A percentile compares a stretch with the other conserved stretches of the same genome.
phyloP scores from a whole-genome alignment of 495 filamentous ascomycete species.

The Rhizodiscina lignyota region DNA sequence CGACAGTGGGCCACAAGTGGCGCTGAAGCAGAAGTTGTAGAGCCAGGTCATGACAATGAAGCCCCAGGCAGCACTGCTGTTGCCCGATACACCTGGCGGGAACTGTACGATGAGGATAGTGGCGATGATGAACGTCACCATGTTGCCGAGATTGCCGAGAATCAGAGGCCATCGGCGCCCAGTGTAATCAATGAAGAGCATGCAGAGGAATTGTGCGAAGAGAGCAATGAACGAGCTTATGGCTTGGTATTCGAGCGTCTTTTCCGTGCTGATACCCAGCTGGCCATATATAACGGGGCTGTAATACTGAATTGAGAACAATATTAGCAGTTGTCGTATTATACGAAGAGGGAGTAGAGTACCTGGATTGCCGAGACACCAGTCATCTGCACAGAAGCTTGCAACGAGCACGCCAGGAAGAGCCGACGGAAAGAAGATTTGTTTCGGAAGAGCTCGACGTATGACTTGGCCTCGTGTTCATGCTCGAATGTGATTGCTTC shows the following conservation, averaged over 20 bases:
- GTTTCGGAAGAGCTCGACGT: constrained; percentile 46
- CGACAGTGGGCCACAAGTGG: constrained; percentile 43
- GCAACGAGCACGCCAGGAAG: constrained; percentile 48
- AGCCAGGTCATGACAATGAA: constrained; percentile 60
- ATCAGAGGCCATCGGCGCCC: constrained; percentile 53
- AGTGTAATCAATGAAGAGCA: constrained; percentile 47
- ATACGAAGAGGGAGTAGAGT: not conserved
- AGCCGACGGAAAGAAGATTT: constrained; percentile 50
- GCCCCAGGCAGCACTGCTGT: constrained; percentile 46
- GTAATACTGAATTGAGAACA: constrained; percentile 34
- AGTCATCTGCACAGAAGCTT: constrained; percentile 57
- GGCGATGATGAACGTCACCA: constrained; percentile 36
- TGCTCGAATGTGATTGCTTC: constrained; percentile 37
- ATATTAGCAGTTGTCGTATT: not conserved
- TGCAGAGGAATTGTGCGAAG: constrained; percentile 46
- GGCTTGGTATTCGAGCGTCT: constrained; percentile 55
- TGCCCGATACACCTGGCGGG: constrained; percentile 33
- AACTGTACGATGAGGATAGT: constrained; percentile 37
- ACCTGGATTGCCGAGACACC: constrained; percentile 48
- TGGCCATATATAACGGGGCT: constrained; percentile 42
- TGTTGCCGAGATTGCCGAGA: constrained; percentile 47
- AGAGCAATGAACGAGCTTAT: constrained; percentile 54
- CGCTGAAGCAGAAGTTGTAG: constrained; percentile 52
- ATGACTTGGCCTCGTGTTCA: constrained; percentile 53
- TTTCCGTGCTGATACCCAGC: constrained; percentile 46